phyloP scores from a whole-genome alignment of 2,329 filamentous ascomycete genomes.

The Epichloe hybrida region DNA sequence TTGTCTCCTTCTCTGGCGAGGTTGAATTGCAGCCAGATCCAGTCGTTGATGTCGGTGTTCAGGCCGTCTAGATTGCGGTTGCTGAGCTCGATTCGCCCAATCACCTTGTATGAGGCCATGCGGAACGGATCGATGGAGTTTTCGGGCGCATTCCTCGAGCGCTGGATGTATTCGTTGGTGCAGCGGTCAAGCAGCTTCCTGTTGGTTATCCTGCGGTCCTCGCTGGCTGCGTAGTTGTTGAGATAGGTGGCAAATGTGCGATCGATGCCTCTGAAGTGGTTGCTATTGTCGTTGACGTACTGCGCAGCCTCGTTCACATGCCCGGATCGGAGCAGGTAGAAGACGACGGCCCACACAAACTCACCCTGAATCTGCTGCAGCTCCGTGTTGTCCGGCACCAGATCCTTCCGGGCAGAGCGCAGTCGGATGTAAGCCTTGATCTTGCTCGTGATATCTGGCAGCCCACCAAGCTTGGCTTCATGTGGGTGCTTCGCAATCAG shows the following conservation, averaged over 20 bases:
- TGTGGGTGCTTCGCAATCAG: conserved; percentile 71
- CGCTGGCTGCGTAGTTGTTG: conserved; percentile 63
- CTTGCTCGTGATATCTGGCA: conserved; percentile 79
- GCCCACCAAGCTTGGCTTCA: conserved; percentile 79
- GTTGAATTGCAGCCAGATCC: conserved; percentile 61
- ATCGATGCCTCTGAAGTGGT: conserved; percentile 79
- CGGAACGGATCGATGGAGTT: conserved; percentile 87
- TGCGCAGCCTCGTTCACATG: conserved; percentile 71
- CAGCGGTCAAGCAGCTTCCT: conserved; percentile 75
- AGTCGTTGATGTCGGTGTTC: conserved; percentile 53
- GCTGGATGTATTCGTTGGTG: conserved; percentile 78
- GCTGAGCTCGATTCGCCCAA: conserved; percentile 62
- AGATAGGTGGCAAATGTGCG: conserved; percentile 83
- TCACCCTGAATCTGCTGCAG: conserved; percentile 70
- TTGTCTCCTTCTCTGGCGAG: conserved; percentile 52
- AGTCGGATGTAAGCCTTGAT: conserved; percentile 85
- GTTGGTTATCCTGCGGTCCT: conserved; percentile 59
- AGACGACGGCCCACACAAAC: conserved; percentile 87
- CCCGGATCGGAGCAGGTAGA: conserved; percentile 78
- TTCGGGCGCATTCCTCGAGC: conserved; percentile 69
- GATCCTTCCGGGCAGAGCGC: conserved; percentile 64
- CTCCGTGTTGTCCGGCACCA: conserved; percentile 68
- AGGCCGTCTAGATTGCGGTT: conserved; percentile 51
- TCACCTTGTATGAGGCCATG: conserved; percentile 95
- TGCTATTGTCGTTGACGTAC: conserved; percentile 69